Conservation (phyloP, 129 eudicot genomes). For the Centrapalus pauciflorus region DNA sequence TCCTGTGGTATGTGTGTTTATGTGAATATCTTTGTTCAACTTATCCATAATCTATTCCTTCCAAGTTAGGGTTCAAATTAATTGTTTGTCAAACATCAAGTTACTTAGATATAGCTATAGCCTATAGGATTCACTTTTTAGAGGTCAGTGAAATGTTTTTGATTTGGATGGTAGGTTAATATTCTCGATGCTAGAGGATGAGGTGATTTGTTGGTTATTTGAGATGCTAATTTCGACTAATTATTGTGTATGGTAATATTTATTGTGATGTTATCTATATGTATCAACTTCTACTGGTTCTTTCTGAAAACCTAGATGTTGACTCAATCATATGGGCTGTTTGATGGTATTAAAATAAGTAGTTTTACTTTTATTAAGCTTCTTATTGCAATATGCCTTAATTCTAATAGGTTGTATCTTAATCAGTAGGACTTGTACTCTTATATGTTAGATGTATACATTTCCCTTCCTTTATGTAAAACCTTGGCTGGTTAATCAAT, state of each 20-base stretch:
- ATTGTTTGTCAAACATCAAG: too few relatives aligned
- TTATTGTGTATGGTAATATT: background rate
- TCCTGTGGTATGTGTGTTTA: constrained; percentile 66
- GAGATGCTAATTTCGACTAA: background rate
- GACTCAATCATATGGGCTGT: background rate
- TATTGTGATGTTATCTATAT: background rate
- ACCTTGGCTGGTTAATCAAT: too few relatives aligned
- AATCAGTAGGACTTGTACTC: too few relatives aligned
- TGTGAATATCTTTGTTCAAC: background rate
- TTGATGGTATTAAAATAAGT: too few relatives aligned
- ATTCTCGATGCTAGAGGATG: background rate
- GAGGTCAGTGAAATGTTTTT: background rate
- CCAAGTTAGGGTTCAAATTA: background rate
- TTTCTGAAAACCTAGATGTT: constrained; percentile 9
- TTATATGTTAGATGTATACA: too few relatives aligned
- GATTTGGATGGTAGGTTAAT: constrained; percentile 6
- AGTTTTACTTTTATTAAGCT: too few relatives aligned
- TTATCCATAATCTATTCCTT: background rate
- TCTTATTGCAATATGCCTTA: background rate
- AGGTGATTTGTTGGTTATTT: background rate
- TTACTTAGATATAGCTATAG: background rate
- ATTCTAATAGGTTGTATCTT: background rate
- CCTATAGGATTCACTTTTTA: background rate
- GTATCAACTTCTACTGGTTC: background rate
- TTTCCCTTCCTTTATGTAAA: too few relatives aligned